Evolutionary conservation across 23 red algal species (phyloP), one percentile per base, ranked within the genome.

Genomic region (Cyanidium caldarium): DNA sequence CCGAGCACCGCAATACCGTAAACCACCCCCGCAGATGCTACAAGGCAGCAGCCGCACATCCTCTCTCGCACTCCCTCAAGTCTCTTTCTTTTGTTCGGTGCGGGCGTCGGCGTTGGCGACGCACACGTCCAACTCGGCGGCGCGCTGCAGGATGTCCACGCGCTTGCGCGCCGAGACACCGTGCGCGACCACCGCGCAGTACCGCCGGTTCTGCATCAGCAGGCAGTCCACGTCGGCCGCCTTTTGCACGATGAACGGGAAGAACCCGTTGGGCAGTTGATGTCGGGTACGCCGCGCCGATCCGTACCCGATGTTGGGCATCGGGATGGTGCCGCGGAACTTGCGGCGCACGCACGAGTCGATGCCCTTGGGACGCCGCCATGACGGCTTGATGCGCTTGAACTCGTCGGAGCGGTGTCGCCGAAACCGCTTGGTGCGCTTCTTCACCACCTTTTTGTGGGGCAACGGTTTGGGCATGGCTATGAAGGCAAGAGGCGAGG

Each of bases 251-350:
- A 85, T 14, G 40, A 95, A 87, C 73, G 86, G 86, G 70, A 73
- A 95, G 46, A 95, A 84, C n/a, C 90, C 90, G 38, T 80, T 95
- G 23, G 90, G 90, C 12, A 95, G 69, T 82, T 87, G 76, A 29
- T 95, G 78, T 39, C 83, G 67, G 33, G 90, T 95, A 43, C 83
- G 87, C 69, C 86, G 83, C 39, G 86, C 77, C 16, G 57, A 41
- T 2, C 90, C 90, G 40, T 88, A 95, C 35, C 90, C 90, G 67
- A 95, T 95, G 77, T 95, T 95, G 26, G 90, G 90, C 90, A 95
- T 95, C 28, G 58, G 80, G 56, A 84, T 83, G 31, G 77, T 85
- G 57, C 90, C 90, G 39, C 76, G 72, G 66, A 82, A 95, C 77
- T 80, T 77, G 26, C 90, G 77, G 30, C 90, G 83, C 12, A 95